Base-by-base conservation (phyloP, 257 asterid genomes). In the Petunia secreta region DNA sequence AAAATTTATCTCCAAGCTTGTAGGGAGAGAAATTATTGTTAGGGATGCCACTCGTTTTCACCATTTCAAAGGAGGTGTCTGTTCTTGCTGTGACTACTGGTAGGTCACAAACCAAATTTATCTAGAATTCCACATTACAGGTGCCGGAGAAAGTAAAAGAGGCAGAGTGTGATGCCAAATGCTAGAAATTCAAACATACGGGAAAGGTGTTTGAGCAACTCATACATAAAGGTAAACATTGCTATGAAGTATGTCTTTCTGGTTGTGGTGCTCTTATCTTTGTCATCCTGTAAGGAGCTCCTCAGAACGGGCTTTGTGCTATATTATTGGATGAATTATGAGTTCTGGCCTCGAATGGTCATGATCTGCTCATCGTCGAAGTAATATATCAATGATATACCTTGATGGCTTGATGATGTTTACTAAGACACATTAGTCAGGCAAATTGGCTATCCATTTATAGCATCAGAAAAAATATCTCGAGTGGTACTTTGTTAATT, bases 1-100 rank as follows among this genome's bases (percentile, higher is more conserved):
- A 80, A 92, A 92, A 53, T 91, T 85, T 94, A 25, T 25, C 55
- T 90, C 98, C 39, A 88, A 84, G 43, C 88, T 94, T 81, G 95
- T 81, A 1, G 74, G 83, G 62, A 79, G 98, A 75, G 97, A 94
- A 60, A 92, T 94, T 37, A 80, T 92, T 25, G 88, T 94, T 40
- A 89, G 98, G 76, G 98, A 92, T 73, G 91, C 92, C 25, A 92
- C 93, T 6, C 94, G 97, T 57, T 94, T 94, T 82, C 98, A 94
- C 86, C 98, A 94, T 87, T 94, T 94, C 83, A 87, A 85, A 88
- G 81, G 78, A 9, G 98, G 97, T 55, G 82, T 67, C 1, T 94
- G 98, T 80, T 94, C 97, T n/a, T 94, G 97, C 86, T 80, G 82
- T 73, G 78, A 73, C 62, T 73, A 73, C 3, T 73, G 78, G 78